Base-by-base conservation (phyloP, 2,329 filamentous ascomycete species). In the Penicillium sp. region DNA sequence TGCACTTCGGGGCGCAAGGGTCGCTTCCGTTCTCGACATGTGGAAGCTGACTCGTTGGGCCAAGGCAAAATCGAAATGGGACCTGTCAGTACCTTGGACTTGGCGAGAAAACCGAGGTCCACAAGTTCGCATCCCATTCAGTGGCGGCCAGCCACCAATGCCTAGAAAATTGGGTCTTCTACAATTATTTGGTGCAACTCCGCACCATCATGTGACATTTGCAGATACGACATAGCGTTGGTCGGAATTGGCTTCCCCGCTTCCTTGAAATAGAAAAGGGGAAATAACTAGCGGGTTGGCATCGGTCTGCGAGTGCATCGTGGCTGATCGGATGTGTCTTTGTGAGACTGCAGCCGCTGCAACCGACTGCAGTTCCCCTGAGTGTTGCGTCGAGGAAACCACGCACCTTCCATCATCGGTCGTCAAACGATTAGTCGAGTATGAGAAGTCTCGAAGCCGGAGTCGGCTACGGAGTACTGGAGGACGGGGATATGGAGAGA, bases 91-190 rank as follows among this genome's bases (percentile, higher is more conserved):
- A 28, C 9, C 27, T 28, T 10, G 6, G 1, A 10, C 8, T 10
- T 9, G 20, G 3, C 8, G 33, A 30, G n/a, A 30, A 9, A 30
- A 31, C 48, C 35, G 35, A 38, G 16, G 18, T 38, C 18, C 35
- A 38, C 9, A 38, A 3, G 51, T 45, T 54, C 44, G 44, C 48
- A 45, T 36, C 40, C 44, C 35, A n/a, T 41, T 39, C 9, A 27
- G 44, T 54, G 51, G 51, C 51, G 42, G 44, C 28, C 47, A 51
- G 44, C 51, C 46, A 50, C 44, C 14, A 4, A 4, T 22, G 22
- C 27, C 44, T 33, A 24, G 22, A 18, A 18, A 28, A 4, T 45
- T 54, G 36, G 47, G 27, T 47, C 46, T 24, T 18, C 20, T 30
- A 31, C 28, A 41, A 44, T 25, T 41, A 44, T 44, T 40, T 25